Evolutionary conservation across 1,284 basidiomycete species (phyloP).

Genomic region (Irpex sp.): DNA sequence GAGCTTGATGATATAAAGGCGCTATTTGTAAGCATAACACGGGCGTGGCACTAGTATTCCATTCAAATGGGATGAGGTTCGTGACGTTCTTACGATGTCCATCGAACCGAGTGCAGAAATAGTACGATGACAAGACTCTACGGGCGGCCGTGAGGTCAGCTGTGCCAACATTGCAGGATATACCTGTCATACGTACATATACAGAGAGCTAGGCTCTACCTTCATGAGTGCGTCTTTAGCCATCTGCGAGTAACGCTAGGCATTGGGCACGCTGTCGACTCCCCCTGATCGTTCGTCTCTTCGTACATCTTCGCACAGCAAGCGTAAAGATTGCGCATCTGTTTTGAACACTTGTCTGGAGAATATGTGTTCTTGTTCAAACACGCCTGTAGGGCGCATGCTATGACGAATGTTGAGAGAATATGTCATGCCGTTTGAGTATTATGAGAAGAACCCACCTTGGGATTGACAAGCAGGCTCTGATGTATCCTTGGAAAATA

Average conservation of each 20-base stretch:
- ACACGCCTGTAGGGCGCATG: constrained; percentile 60
- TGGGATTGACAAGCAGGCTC: constrained; percentile 15
- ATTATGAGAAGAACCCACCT: constrained; percentile 8
- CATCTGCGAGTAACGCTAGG: constrained; percentile 51
- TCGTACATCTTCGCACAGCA: constrained; percentile 61
- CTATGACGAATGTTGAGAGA: constrained; percentile 32
- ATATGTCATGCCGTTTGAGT: background rate
- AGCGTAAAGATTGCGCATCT: constrained; percentile 49
- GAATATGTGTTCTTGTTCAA: constrained; percentile 59
- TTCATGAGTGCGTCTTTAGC: constrained; percentile 48
- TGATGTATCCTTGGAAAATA: background rate
- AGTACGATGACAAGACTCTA: no score
- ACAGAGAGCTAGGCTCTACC: background rate
- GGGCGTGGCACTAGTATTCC: no score
- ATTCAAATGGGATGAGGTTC: no score
- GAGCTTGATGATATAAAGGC: no score
- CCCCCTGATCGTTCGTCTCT: constrained; percentile 32
- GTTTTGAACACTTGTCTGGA: constrained; percentile 56
- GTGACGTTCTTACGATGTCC: no score
- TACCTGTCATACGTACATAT: background rate
- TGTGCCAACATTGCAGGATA: background rate
- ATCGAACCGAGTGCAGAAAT: no score
- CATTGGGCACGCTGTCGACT: constrained; percentile 63
- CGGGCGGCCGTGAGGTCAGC: no score
- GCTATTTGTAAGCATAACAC: no score